Conservation (phyloP, 2,329 filamentous ascomycete species). For the Ascocoryne sarcoides region DNA sequence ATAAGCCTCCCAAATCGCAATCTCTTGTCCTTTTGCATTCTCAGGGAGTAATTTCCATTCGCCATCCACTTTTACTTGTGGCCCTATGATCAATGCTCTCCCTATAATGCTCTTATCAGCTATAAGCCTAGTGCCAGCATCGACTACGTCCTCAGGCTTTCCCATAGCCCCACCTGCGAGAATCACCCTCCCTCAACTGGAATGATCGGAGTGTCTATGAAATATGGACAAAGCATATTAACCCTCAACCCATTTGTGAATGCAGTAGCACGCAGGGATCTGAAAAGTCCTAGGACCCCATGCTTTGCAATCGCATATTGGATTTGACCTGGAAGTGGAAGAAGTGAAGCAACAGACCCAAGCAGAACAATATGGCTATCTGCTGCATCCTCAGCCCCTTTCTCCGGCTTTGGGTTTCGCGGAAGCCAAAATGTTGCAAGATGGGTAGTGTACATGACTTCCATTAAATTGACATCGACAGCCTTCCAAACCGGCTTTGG, state of each 20-base stretch:
- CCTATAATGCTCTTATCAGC: conserved; percentile 50
- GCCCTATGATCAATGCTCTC: conserved; percentile 48
- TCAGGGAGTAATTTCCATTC: conserved; percentile 23
- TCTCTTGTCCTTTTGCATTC: conserved; percentile 26
- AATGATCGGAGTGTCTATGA: conserved; percentile 54
- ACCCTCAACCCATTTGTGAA: conserved; percentile 45
- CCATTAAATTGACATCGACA: conserved; percentile 54
- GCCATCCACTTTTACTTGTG: conserved; percentile 40
- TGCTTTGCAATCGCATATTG: conserved; percentile 58
- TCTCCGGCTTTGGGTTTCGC: conserved; percentile 36
- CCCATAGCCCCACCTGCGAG: conserved; percentile 49
- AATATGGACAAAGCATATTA: conserved; percentile 61
- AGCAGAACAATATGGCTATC: conserved; percentile 56
- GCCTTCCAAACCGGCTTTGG: conserved; percentile 42
- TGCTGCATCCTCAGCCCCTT: conserved; percentile 26
- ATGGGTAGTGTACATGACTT: conserved; percentile 56
- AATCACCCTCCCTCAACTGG: conserved; percentile 37
- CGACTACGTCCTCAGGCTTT: conserved; percentile 48
- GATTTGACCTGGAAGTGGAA: conserved; percentile 34
- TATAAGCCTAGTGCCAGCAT: conserved; percentile 52
- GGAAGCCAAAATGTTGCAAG: conserved; percentile 53
- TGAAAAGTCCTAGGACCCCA: conserved; percentile 55
- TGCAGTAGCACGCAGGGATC: conserved; percentile 44
- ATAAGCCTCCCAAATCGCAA: conserved; percentile 52
- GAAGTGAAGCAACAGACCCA: conserved; percentile 50